Conservation (phyloP, 106 monocot species). For the Platanthera zijinensis region DNA sequence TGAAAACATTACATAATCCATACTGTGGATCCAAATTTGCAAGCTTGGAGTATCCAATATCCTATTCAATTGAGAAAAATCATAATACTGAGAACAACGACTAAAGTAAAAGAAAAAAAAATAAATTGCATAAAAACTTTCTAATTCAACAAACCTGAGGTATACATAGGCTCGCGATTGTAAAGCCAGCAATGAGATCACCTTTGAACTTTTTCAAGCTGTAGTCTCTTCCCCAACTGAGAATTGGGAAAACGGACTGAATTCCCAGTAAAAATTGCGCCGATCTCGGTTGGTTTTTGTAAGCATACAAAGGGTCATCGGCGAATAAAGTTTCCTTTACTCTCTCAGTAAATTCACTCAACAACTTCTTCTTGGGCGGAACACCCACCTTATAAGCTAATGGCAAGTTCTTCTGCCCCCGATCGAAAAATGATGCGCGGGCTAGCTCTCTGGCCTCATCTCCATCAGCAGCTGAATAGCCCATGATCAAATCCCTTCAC, state of each 20-base stretch:
- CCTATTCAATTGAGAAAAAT: not conserved
- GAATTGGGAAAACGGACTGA: slow-evolving; percentile 61
- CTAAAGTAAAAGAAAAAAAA: not conserved
- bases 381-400: slow-evolving; percentile 48
- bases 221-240: slow-evolving; percentile 71
- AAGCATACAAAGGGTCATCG: slow-evolving; percentile 73
- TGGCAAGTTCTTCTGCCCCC: not conserved
- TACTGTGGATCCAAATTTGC: slow-evolving; percentile 23
- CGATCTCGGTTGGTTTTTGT: slow-evolving; percentile 57
- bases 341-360: slow-evolving; percentile 31
- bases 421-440: not conserved
- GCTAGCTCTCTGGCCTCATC: slow-evolving; percentile 9
- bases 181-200: slow-evolving; percentile 84
- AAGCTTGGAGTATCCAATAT: slow-evolving; percentile 25
- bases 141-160: slow-evolving; percentile 55
- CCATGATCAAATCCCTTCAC: slow-evolving; percentile 12
- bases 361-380: slow-evolving; percentile 41
- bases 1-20: slow-evolving; percentile 21
- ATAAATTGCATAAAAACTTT: not conserved
- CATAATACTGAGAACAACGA: too few relatives aligned
- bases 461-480: slow-evolving; percentile 15
- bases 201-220: slow-evolving; percentile 55
- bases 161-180: slow-evolving; percentile 91
- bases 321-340: slow-evolving; percentile 79
- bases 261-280: slow-evolving; percentile 55